phyloP scores from a whole-genome alignment of 2,329 filamentous ascomycete species.

The Alternaria sp. region DNA sequence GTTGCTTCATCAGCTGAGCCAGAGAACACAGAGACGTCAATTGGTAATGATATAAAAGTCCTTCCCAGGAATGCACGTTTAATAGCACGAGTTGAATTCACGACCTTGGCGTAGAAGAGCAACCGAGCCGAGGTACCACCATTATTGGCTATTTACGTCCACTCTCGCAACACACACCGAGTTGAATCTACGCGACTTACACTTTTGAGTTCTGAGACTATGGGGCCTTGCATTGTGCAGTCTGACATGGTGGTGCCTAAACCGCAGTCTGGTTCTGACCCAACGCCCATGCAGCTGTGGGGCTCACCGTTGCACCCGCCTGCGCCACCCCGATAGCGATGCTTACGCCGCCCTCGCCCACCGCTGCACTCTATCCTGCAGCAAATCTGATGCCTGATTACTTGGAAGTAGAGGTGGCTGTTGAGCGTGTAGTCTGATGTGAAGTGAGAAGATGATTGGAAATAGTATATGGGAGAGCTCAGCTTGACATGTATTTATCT shows the following conservation, averaged over 20 bases:
- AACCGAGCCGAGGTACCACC: slow-evolving; percentile 9
- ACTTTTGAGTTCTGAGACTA: not conserved
- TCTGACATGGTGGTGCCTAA: not conserved
- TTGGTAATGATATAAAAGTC: not conserved
- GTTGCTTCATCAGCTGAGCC: not conserved
- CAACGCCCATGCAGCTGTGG: slow-evolving; percentile 15
- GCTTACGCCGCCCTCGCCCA: slow-evolving; percentile 40
- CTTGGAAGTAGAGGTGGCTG: slow-evolving; percentile 28
- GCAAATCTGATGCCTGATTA: slow-evolving; percentile 31
- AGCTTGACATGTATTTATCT: not conserved
- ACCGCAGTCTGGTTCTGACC: slow-evolving; percentile 1
- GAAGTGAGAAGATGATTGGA: not conserved
- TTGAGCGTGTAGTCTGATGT: not conserved
- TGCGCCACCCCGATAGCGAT: slow-evolving; percentile 28
- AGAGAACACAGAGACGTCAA: not conserved
- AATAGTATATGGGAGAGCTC: not conserved
- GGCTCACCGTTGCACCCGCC: slow-evolving; percentile 24
- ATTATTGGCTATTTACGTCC: not conserved
- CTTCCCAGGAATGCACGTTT: not conserved
- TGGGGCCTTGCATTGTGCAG: not conserved
- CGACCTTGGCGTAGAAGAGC: slow-evolving; percentile 7
- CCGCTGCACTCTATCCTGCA: slow-evolving; percentile 37
- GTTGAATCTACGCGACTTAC: not conserved
- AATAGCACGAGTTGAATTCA: not conserved
- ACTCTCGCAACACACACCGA: not conserved